Base-by-base conservation (phyloP, 257 asterid species). In the Primulina huaijiensis region DNA sequence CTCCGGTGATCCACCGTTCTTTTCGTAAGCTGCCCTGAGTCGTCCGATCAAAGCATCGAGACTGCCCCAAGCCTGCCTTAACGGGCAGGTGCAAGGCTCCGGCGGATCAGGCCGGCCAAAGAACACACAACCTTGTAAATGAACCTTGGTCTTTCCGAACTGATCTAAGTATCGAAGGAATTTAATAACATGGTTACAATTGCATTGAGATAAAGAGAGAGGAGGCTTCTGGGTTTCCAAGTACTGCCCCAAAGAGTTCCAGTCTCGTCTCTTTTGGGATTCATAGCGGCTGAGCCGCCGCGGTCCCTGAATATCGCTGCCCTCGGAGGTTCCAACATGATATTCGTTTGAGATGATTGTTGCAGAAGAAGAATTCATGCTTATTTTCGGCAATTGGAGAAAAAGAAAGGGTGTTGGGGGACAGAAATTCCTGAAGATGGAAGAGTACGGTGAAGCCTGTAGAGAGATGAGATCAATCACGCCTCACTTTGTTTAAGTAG, bases 91-190 rank as follows among this genome's bases (percentile, higher is more conserved):
- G 60, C 77, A 73, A 11, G 72, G 77, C 19, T 72, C 72, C 8
- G 77, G 77, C 10, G 73, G 77, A 14, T 74, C 78, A 33, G 78
- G 78, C 68, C 60, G 74, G 56, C 78, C 78, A 35, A 43, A 74
- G 21, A 74, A 74, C 8, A 68, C 21, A 53, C 78, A 74, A 30
- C 78, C 78, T 34, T 74, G 68, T 23, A 68, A 46, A 52, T 73
- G 77, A 21, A 73, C 77, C 68, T 73, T 73, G 25, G 77, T 73
- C 56, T 73, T 73, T 14, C 77, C 77, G 21, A 66, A 73, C 67
- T 73, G 77, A 38, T 73, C 77, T 21, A 73, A 72, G 68, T 73
- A 74, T 38, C 78, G 57, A 21, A 74, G 74, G 50, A 74, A 74
- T 25, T 74, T 74, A 38, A 74, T 68, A 6, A 67, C 63, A 29